Conservation (phyloP, 371 early-diverging fungal genomes). For the Lichtheimia ornata region DNA sequence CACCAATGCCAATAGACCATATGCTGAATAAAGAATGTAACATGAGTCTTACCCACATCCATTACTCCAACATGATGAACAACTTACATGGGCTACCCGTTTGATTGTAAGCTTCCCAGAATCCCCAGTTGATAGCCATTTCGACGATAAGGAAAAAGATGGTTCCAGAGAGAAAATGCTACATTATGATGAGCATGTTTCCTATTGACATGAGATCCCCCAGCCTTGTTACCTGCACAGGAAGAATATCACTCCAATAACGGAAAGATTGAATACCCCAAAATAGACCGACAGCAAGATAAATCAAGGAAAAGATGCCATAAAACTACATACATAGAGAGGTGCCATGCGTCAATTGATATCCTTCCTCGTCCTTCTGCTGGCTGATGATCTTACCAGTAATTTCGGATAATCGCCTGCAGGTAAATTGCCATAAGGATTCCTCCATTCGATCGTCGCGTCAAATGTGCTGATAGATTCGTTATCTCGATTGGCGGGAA, state of each 20-base stretch:
- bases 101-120: constrained; percentile 77
- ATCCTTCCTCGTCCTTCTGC: background rate
- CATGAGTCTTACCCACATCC: background rate
- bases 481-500: constrained; percentile 23
- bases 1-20: constrained; percentile 58
- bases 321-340: constrained; percentile 53
- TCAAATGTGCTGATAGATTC: constrained; percentile 41
- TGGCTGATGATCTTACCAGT: constrained; percentile 38
- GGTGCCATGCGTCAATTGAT: background rate
- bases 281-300: constrained; percentile 68
- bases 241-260: constrained; percentile 87
- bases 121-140: constrained; percentile 85
- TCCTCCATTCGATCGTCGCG: constrained; percentile 67
- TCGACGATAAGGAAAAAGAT: constrained; percentile 7
- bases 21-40: constrained; percentile 34
- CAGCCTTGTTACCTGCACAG: constrained; percentile 65
- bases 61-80: background rate
- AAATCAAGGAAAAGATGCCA: constrained; percentile 69
- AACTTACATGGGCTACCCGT: constrained; percentile 48
- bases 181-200: background rate
- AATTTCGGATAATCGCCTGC: constrained; percentile 89
- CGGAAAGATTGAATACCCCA: constrained; percentile 80
- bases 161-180: constrained; percentile 15
- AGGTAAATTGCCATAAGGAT: constrained; percentile 84
- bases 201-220: background rate